phyloP scores from a whole-genome alignment of 2,329 filamentous ascomycete genomes.

The Macrophomina tecta region DNA sequence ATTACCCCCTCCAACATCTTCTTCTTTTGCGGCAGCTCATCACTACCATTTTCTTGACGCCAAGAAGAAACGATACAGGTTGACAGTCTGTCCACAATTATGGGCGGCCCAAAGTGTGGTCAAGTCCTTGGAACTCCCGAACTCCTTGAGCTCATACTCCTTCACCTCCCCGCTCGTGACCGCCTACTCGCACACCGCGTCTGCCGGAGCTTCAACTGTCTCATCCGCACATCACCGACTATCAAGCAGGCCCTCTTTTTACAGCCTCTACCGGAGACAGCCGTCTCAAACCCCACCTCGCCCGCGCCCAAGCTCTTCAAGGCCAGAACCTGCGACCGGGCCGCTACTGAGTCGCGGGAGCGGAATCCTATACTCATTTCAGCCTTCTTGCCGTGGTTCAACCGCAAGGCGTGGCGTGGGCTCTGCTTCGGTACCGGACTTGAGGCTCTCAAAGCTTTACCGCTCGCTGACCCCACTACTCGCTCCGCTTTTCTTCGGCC shows the following conservation, averaged over 20 bases:
- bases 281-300: not conserved
- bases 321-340: not conserved
- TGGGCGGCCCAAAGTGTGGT: not conserved
- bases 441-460: not conserved
- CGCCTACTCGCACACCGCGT: conserved; percentile 1
- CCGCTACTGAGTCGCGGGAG: not conserved
- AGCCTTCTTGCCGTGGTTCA: not conserved
- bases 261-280: conserved; percentile 1
- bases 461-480: not conserved
- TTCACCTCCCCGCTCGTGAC: conserved; percentile 5
- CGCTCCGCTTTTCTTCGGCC: not conserved
- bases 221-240: not conserved
- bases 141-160: conserved; percentile 18
- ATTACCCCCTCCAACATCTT: no score
- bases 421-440: not conserved
- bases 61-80: no score
- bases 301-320: not conserved
- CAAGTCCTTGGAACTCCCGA: conserved; percentile 11
- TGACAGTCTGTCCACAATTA: not conserved
- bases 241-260: conserved; percentile 18
- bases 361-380: conserved; percentile 6
- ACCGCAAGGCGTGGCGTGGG: not conserved
- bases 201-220: not conserved
- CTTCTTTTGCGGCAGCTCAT: no score
- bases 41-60: no score